Conservation (phyloP, 306 rosid genomes). For the Gleditsia sinensis region DNA sequence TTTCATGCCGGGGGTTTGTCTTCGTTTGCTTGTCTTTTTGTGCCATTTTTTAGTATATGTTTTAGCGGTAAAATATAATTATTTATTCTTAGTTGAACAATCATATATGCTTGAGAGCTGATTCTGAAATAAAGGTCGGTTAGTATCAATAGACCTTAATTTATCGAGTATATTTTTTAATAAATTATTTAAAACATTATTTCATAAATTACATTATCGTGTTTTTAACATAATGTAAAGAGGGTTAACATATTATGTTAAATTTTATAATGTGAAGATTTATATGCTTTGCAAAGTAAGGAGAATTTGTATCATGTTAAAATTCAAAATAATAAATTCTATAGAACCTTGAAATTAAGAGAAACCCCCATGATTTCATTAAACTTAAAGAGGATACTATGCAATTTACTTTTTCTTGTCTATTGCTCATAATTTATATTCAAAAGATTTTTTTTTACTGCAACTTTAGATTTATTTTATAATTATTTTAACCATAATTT, state of each 20-base stretch:
- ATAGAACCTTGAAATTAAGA: background rate
- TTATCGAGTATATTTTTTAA: too few relatives aligned
- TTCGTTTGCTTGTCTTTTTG: background rate
- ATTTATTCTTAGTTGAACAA: background rate
- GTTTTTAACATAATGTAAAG: too few relatives aligned
- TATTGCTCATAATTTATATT: too few relatives aligned
- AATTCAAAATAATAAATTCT: background rate
- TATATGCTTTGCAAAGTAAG: too few relatives aligned
- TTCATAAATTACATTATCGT: too few relatives aligned
- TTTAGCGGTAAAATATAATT: background rate
- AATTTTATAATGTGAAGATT: too few relatives aligned
- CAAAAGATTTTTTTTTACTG: background rate
- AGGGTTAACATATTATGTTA: too few relatives aligned
- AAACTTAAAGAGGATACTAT: background rate
- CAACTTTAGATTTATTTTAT: background rate
- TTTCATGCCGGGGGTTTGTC: background rate
- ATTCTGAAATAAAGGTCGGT: slow-evolving; percentile 10
- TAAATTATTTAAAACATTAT: too few relatives aligned
- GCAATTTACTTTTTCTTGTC: background rate
- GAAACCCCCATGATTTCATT: background rate
- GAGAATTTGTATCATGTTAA: background rate
- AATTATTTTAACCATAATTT: background rate
- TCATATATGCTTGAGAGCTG: background rate
- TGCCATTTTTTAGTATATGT: background rate
- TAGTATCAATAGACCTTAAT: too few relatives aligned